Evolutionary conservation across 2,329 filamentous ascomycete genomes (phyloP).

Genomic region (Botrytis byssoidea): DNA sequence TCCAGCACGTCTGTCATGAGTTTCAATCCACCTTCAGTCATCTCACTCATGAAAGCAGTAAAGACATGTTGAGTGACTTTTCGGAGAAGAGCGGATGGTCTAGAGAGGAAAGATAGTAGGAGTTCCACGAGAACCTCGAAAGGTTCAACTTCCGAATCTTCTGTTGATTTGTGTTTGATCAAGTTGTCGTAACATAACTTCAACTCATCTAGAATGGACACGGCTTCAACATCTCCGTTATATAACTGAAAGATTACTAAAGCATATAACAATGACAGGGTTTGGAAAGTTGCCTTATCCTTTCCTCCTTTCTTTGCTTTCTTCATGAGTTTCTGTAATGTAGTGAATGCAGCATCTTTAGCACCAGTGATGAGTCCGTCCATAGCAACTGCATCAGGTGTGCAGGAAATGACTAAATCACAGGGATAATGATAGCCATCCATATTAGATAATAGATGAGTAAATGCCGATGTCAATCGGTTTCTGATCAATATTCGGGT

Average conservation of each 20-base stretch:
- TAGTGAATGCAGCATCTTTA: conserved; percentile 51
- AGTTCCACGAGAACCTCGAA: conserved; percentile 83
- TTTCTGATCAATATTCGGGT: conserved; percentile 55
- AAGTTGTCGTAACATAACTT: conserved; percentile 70
- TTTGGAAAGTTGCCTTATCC: conserved; percentile 46
- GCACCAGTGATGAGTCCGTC: conserved; percentile 54
- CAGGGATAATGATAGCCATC: conserved; percentile 49
- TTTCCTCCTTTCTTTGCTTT: conserved; percentile 40
- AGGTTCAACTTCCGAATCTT: conserved; percentile 53
- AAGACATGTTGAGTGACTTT: conserved; percentile 89
- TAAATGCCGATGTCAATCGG: conserved; percentile 57
- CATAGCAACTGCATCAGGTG: conserved; percentile 49
- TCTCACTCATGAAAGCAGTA: conserved; percentile 71
- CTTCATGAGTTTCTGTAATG: conserved; percentile 54
- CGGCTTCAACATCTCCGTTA: conserved; percentile 81
- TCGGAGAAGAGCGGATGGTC: conserved; percentile 78
- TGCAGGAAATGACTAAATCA: conserved; percentile 31
- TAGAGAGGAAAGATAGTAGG: conserved; percentile 83
- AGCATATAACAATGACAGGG: conserved; percentile 77
- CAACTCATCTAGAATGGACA: conserved; percentile 80
- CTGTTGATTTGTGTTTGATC: conserved; percentile 44
- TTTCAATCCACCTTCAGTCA: conserved; percentile 71
- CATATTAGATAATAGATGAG: conserved; percentile 54
- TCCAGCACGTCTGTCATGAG: conserved; percentile 66
- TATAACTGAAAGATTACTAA: conserved; percentile 86